Conservation (phyloP, 495 filamentous ascomycete genomes). For the Elaphomyces granulatus region DNA sequence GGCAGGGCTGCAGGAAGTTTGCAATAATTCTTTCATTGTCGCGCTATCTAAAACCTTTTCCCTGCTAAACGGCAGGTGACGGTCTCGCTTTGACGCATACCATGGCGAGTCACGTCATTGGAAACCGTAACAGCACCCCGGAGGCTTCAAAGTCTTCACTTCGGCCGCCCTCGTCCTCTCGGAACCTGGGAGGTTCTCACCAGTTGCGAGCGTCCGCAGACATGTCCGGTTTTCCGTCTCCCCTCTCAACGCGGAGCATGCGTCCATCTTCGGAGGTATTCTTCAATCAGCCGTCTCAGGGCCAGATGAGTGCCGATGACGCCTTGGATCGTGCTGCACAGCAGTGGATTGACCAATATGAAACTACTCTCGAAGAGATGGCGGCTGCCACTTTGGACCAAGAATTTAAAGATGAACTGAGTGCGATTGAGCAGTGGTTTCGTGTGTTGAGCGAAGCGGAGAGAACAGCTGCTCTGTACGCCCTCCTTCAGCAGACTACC, state of each 20-base stretch:
- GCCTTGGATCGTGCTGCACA: conserved; percentile 84
- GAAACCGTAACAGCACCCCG: conserved; percentile 95
- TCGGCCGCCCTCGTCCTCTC: conserved; percentile 76
- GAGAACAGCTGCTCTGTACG: conserved; percentile 87
- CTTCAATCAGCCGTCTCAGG: conserved; percentile 57
- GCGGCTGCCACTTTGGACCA: conserved; percentile 94
- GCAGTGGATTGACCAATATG: conserved; percentile 98
- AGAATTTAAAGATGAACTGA: conserved; percentile 98
- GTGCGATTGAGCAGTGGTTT: conserved; percentile 99
- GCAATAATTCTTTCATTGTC: conserved; percentile 27
- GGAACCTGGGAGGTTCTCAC: conserved; percentile 64
- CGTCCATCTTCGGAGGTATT: conserved; percentile 89
- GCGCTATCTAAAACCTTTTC: too few species aligned
- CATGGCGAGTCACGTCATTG: conserved; percentile 50
- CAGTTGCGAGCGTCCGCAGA: conserved; percentile 91
- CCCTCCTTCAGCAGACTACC: conserved; percentile 91
- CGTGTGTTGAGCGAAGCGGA: conserved; percentile 93
- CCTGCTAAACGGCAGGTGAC: background rate
- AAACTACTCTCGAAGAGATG: conserved; percentile 97
- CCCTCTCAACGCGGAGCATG: conserved; percentile 63
- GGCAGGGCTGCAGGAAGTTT: conserved; percentile 82
- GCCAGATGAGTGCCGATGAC: conserved; percentile 61
- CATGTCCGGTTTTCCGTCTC: conserved; percentile 76
- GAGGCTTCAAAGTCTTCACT: conserved; percentile 78
- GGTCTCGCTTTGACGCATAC: conserved; percentile 5